Evolutionary conservation across 306 rosid species (phyloP).

Genomic region (Sphenostylis stenocarpa): DNA sequence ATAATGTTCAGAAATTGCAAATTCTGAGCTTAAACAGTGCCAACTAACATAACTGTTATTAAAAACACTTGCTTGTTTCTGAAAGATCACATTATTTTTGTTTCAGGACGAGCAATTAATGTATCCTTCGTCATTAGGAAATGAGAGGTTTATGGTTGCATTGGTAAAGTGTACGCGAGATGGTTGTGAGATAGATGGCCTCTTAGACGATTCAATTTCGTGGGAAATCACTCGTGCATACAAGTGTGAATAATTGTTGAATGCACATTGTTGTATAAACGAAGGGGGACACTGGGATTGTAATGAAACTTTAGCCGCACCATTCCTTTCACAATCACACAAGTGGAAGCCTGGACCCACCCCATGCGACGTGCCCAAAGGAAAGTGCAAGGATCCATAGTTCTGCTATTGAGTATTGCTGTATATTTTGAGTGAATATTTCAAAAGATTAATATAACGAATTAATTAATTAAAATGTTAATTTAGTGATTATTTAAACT

Average conservation of each 20-base stretch:
- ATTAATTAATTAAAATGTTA: no score
- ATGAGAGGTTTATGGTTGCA: slow-evolving; percentile 82
- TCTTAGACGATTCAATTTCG: slow-evolving; percentile 44
- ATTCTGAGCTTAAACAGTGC: not conserved
- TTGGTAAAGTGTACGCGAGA: slow-evolving; percentile 56
- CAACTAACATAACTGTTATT: not conserved
- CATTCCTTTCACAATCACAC: not conserved
- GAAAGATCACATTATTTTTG: not conserved
- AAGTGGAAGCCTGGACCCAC: not conserved
- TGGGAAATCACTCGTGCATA: slow-evolving; percentile 92
- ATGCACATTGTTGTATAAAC: not conserved
- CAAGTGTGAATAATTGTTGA: slow-evolving; percentile 49
- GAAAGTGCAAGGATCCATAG: not conserved
- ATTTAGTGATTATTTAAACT: not conserved
- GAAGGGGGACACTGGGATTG: not conserved
- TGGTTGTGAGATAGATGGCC: slow-evolving; percentile 31
- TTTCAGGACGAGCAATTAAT: slow-evolving; percentile 89
- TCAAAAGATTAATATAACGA: not conserved
- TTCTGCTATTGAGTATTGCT: not conserved
- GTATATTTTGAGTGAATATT: not conserved
- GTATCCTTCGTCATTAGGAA: slow-evolving; percentile 72
- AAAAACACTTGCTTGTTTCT: not conserved
- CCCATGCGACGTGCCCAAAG: not conserved
- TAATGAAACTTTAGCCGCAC: not conserved
- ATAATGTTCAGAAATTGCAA: not conserved